These are phyloP conservation scores for Goffeauzyma gilvescens DNA, from an alignment of 768 basidiomycete genomes.

Conservation along the genomic window DNA sequence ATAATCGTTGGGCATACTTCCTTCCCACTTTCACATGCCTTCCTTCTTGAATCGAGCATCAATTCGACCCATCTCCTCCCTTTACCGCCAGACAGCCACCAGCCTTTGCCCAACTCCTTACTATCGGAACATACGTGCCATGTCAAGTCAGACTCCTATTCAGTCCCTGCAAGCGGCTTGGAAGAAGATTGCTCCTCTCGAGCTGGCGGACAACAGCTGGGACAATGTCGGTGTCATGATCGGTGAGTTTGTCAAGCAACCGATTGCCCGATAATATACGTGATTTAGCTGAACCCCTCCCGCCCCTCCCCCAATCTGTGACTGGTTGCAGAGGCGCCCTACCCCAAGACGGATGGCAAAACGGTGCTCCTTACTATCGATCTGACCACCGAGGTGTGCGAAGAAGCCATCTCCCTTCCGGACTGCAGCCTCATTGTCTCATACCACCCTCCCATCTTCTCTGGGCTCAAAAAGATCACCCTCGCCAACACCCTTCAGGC, in stretches of 20 bases:
- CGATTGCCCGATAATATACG: background rate
- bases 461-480: conserved; percentile 56
- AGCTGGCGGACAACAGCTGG: conserved; percentile 65
- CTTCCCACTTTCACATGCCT: too few relatives aligned
- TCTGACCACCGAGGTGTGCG: conserved; percentile 30
- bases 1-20: too few relatives aligned
- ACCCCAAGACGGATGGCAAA: conserved; percentile 36
- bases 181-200: conserved; percentile 54
- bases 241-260: too few relatives aligned
- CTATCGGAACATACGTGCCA: too few relatives aligned
- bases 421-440: conserved; percentile 23
- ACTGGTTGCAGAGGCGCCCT: conserved; percentile 22
- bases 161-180: conserved; percentile 24
- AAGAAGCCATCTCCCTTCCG: conserved; percentile 25
- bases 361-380: conserved; percentile 51
- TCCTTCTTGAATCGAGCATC: too few relatives aligned
- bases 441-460: conserved; percentile 37
- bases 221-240: conserved; percentile 72
- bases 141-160: conserved; percentile 15
- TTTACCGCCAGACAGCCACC: too few relatives aligned
- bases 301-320: background rate
- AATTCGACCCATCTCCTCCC: too few relatives aligned
- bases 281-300: background rate
- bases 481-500: conserved; percentile 58
- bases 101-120: too few relatives aligned